Conservation (phyloP, 768 basidiomycete species). For the Leucosporidium scottii region DNA sequence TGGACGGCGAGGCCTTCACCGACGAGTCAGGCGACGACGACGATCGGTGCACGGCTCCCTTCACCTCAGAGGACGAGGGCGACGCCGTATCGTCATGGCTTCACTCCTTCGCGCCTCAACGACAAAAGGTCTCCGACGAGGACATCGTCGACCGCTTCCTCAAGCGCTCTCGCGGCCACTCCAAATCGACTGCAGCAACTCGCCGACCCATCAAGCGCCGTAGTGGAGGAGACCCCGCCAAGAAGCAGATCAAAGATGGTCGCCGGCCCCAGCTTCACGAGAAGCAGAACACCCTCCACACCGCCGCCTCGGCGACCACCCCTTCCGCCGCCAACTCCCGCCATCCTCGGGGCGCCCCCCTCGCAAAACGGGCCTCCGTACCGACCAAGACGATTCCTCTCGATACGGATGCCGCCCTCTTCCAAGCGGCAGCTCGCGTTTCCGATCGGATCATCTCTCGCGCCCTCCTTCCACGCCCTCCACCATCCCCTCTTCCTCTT, state of each 20-base stretch:
- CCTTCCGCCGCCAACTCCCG: too few species aligned
- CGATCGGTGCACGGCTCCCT: neutral
- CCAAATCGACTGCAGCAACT: neutral
- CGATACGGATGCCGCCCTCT: slow-evolving; percentile 25
- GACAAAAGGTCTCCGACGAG: neutral
- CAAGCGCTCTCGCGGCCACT: slow-evolving; percentile 8
- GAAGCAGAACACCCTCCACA: too few species aligned
- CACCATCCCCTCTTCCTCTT: neutral
- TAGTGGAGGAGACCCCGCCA: too few species aligned
- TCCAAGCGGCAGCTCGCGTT: neutral
- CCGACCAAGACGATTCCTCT: slow-evolving; percentile 1
- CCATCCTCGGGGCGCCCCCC: too few species aligned
- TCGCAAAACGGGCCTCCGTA: neutral
- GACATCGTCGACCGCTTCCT: slow-evolving; percentile 34
- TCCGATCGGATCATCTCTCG: too few species aligned
- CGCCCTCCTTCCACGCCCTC: too few species aligned
- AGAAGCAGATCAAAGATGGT: too few species aligned
- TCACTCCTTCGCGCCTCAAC: slow-evolving; percentile 19
- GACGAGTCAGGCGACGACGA: slow-evolving; percentile 21
- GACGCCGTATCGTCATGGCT: slow-evolving; percentile 30
- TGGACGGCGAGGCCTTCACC: slow-evolving; percentile 19
- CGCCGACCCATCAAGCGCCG: too few species aligned
- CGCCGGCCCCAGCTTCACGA: too few species aligned
- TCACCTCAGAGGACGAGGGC: slow-evolving; percentile 12
- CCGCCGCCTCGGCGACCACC: too few species aligned